phyloP scores from a whole-genome alignment of 768 basidiomycete species.

The Asterophora lycoperdoides region DNA sequence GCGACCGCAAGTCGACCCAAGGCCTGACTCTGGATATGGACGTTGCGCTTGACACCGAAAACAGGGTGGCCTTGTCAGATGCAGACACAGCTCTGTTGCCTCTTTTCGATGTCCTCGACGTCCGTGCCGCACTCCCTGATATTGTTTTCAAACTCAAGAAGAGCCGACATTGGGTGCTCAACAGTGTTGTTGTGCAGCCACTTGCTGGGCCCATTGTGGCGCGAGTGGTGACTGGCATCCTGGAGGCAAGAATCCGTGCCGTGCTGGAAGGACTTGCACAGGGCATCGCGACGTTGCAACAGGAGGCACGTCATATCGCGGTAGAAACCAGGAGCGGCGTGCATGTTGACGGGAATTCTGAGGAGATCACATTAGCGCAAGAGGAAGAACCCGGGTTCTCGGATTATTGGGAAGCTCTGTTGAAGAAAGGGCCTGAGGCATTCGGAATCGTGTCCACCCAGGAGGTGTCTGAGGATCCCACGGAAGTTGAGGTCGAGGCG shows the following conservation, averaged over 20 bases:
- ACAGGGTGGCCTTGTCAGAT: no score
- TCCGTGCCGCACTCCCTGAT: constrained; percentile 25
- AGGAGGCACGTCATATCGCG: background rate
- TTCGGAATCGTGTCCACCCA: constrained; percentile 14
- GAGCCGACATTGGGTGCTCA: constrained; percentile 38
- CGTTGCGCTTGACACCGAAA: constrained; percentile 1
- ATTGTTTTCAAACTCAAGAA: constrained; percentile 28
- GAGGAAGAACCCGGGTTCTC: constrained; percentile 14
- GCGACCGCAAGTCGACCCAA: background rate
- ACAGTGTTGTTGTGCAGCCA: constrained; percentile 33
- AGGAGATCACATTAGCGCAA: constrained; percentile 6
- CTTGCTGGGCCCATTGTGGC: constrained; percentile 30
- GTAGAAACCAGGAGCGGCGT: background rate
- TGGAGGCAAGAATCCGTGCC: constrained; percentile 26
- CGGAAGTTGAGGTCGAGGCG: constrained; percentile 15
- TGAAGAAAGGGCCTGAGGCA: constrained; percentile 21
- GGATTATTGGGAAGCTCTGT: constrained; percentile 27
- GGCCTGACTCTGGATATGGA: constrained; percentile 11
- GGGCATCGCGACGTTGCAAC: constrained; percentile 14
- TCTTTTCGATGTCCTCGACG: constrained; percentile 29
- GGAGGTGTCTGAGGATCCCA: no score
- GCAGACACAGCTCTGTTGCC: constrained; percentile 13
- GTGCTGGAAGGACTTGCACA: constrained; percentile 24
- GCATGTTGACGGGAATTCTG: constrained; percentile 8
- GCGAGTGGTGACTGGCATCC: constrained; percentile 19